Percentiles rank a stretch among this genome's conserved stretches.
phyloP scores from a whole-genome alignment of 2,329 filamentous ascomycete species.

The Fusarium albosuccineum region DNA sequence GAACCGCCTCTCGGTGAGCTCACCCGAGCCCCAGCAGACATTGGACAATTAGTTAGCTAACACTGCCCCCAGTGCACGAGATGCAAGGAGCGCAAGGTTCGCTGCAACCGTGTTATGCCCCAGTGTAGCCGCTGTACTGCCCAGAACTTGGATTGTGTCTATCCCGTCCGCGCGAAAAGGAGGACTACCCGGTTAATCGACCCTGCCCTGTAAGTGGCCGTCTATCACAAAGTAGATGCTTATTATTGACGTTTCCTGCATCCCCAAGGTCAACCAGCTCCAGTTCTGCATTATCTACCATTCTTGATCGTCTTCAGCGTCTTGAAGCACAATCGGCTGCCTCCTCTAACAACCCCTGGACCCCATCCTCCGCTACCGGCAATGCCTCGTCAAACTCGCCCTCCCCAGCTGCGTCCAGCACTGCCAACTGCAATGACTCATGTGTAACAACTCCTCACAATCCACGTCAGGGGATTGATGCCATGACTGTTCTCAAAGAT shows the following conservation, averaged over 20 bases:
- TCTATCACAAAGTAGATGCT: background rate
- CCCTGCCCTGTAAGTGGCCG: constrained; percentile 33
- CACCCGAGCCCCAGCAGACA: background rate
- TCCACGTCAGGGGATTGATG: constrained; percentile 38
- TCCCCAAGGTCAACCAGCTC: constrained; percentile 22
- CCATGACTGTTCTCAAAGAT: constrained; percentile 46
- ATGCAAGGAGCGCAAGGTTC: constrained; percentile 48
- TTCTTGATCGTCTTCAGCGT: constrained; percentile 48
- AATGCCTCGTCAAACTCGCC: constrained; percentile 34
- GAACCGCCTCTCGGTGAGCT: constrained; percentile 44
- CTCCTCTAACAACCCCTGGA: constrained; percentile 3
- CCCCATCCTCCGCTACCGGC: constrained; percentile 14
- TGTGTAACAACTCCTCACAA: constrained; percentile 15
- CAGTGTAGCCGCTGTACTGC: constrained; percentile 45
- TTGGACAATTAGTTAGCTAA: constrained; percentile 9
- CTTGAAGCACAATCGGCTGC: constrained; percentile 43
- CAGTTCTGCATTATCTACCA: constrained; percentile 42
- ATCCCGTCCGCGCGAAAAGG: constrained; percentile 46
- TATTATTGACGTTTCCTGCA: constrained; percentile 13
- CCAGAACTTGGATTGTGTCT: constrained; percentile 46
- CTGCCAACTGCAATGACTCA: constrained; percentile 13
- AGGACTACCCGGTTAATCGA: constrained; percentile 35
- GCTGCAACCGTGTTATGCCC: constrained; percentile 49
- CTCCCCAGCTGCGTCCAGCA: constrained; percentile 27
- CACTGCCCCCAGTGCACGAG: constrained; percentile 38